phyloP scores from a whole-genome alignment of 164 flowering plant species.

The Brasenia schreberi region DNA sequence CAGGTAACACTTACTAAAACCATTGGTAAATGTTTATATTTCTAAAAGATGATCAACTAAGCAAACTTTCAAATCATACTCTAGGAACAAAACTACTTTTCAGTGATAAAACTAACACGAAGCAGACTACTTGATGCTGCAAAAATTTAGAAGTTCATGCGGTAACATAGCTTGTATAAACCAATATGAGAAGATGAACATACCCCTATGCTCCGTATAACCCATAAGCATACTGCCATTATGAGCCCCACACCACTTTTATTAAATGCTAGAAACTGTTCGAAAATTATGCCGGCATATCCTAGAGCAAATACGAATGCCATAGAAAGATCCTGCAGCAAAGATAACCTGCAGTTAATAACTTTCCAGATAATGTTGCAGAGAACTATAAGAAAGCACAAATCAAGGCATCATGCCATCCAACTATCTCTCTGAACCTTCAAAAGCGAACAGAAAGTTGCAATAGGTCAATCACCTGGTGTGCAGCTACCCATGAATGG shows the following conservation, averaged over 20 bases:
- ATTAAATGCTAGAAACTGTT: slow-evolving; percentile 93
- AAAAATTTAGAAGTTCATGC: too few species aligned
- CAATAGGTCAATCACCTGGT: slow-evolving; percentile 45
- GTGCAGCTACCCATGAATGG: slow-evolving; percentile 95
- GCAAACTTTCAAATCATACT: too few species aligned
- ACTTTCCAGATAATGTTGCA: background rate
- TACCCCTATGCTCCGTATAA: slow-evolving; percentile 88
- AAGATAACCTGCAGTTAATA: background rate
- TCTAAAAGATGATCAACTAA: too few species aligned
- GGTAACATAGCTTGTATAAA: too few species aligned
- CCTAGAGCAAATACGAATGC: slow-evolving; percentile 79
- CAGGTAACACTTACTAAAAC: too few species aligned
- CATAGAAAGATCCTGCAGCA: slow-evolving; percentile 87
- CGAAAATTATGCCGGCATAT: slow-evolving; percentile 91
- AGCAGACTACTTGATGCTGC: too few species aligned
- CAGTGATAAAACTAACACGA: too few species aligned
- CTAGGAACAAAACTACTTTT: too few species aligned
- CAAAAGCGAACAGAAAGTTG: background rate
- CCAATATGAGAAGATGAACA: slow-evolving; percentile 7
- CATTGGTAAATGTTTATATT: too few species aligned
- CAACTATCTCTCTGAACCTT: background rate
- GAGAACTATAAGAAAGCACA: background rate
- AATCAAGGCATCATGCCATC: slow-evolving; percentile 3
- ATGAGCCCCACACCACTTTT: slow-evolving; percentile 95
- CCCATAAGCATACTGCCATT: slow-evolving; percentile 98